phyloP scores from a whole-genome alignment of 192 early-diverging fungal species.

The Backusella parvicylindrica region DNA sequence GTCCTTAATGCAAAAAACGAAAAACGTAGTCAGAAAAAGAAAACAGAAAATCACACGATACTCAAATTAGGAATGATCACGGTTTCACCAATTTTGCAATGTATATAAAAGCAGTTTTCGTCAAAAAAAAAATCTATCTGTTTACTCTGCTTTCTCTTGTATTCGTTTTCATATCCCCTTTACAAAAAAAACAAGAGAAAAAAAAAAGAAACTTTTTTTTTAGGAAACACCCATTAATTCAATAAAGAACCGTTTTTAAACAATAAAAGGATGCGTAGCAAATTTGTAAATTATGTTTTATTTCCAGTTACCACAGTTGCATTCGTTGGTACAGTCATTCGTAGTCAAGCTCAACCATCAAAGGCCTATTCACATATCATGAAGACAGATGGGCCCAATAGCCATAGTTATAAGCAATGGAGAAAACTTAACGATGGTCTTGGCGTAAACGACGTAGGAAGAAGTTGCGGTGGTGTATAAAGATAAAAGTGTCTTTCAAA shows the following conservation, averaged over 20 bases:
- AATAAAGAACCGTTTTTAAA: not conserved
- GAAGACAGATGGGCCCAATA: slow-evolving; percentile 14
- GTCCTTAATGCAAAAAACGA: not conserved
- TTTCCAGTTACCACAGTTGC: slow-evolving; percentile 21
- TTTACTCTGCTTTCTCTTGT: not conserved
- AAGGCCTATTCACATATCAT: slow-evolving; percentile 22
- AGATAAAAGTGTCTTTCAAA: not conserved
- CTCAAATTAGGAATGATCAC: not conserved
- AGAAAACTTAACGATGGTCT: slow-evolving; percentile 31
- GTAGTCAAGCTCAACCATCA: slow-evolving; percentile 22
- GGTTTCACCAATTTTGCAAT: not conserved
- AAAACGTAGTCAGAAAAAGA: not conserved
- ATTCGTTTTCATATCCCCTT: not conserved
- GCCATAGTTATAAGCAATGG: slow-evolving; percentile 19
- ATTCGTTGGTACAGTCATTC: slow-evolving; percentile 21
- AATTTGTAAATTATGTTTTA: slow-evolving; percentile 12
- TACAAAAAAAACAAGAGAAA: not conserved
- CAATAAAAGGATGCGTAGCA: not conserved
- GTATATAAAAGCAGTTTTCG: not conserved
- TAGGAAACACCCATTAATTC: not conserved
- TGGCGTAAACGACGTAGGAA: slow-evolving; percentile 31
- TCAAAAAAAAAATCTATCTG: not conserved
- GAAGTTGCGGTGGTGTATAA: slow-evolving; percentile 38
- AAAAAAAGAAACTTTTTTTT: not conserved
- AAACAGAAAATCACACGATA: slow-evolving; percentile 1